Evolutionary conservation across 495 filamentous ascomycete species (phyloP), one percentile per base, ranked within the genome.

Genomic region (Aspergillus cavernicola): DNA sequence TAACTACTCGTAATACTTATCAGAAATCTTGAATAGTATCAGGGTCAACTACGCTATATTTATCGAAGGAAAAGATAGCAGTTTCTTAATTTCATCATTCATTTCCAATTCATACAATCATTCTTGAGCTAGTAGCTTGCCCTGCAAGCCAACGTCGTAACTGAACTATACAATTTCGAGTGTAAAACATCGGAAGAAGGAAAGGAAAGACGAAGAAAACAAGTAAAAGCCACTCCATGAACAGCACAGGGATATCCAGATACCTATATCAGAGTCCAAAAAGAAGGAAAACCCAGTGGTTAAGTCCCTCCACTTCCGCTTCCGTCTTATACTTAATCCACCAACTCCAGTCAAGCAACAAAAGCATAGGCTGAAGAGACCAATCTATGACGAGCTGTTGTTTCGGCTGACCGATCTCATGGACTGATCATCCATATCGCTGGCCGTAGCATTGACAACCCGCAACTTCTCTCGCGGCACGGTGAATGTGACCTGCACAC

Each of bases 401-500:
- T 49, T 60, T 12, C 65, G 51, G 41, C 60, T 71, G 36, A 62
- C 40, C 13, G 68, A 69, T 1, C 51, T 54, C 57, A 66, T 63
- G 6, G 70, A 73, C 19, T 66, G 22, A 39, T 63, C 61, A 48
- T 72, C 68, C 59, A 71, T 51, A 36, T 75, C 69, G 0, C 60
- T 49, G 1, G 66, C 67, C 0, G 67, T 64, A 10, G 70, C 82
- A 71, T 97, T 97, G 8, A 96, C 91, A 11, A 97, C 90, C 43
- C 92, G 75, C 58, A 97, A 64, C 65, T 79, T 82, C 71, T 90
- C 86, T 66, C 83, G 87, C 41, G 92, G 92, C 51, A 95, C 89
- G 1, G 91, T 95, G 67, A 95, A 97, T 75, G 95, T 95, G 55
- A 95, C 81, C 71, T 97, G 92, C 53, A 97, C 92, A 13, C 89